phyloP scores from a whole-genome alignment of 2,329 filamentous ascomycete species.

The Trichoderma afroharzianum region DNA sequence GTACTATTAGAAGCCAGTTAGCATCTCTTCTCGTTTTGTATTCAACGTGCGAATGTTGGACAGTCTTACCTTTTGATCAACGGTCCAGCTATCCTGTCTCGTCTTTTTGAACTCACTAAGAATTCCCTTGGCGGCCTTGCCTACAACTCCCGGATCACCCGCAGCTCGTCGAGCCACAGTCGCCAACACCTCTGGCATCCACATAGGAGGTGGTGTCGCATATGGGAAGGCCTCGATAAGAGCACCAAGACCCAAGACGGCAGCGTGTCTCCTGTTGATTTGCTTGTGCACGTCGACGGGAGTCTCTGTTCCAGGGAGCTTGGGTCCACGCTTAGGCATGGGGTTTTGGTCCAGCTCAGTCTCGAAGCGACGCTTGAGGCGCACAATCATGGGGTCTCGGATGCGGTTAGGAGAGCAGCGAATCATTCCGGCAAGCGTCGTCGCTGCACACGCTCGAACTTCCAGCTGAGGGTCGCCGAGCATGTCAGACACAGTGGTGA shows the following conservation, averaged over 20 bases:
- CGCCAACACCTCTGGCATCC: constrained; percentile 92
- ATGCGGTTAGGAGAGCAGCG: constrained; percentile 83
- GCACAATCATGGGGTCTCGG: constrained; percentile 71
- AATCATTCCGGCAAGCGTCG: constrained; percentile 95
- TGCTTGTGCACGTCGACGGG: constrained; percentile 69
- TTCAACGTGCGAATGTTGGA: background rate
- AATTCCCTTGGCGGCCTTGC: constrained; percentile 91
- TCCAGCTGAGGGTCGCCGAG: constrained; percentile 87
- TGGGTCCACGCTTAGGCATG: constrained; percentile 69
- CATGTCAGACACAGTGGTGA: constrained; percentile 94
- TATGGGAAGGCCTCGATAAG: constrained; percentile 96
- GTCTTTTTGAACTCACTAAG: constrained; percentile 99
- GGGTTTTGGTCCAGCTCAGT: constrained; percentile 76
- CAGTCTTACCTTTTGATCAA: constrained; percentile 84
- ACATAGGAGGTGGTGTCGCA: constrained; percentile 81
- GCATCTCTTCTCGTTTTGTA: background rate
- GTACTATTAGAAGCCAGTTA: constrained; percentile 44
- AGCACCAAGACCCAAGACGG: constrained; percentile 85
- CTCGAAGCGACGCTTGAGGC: constrained; percentile 77
- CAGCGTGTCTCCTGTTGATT: constrained; percentile 79
- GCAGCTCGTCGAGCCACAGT: constrained; percentile 81
- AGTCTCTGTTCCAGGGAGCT: constrained; percentile 62
- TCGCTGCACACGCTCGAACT: constrained; percentile 87
- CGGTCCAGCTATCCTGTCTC: constrained; percentile 95
- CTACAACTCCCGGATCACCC: constrained; percentile 84